Evolutionary conservation across 148 eudicot species (phyloP), one percentile per base, ranked within the genome.

Genomic region (Spergularia marina): DNA sequence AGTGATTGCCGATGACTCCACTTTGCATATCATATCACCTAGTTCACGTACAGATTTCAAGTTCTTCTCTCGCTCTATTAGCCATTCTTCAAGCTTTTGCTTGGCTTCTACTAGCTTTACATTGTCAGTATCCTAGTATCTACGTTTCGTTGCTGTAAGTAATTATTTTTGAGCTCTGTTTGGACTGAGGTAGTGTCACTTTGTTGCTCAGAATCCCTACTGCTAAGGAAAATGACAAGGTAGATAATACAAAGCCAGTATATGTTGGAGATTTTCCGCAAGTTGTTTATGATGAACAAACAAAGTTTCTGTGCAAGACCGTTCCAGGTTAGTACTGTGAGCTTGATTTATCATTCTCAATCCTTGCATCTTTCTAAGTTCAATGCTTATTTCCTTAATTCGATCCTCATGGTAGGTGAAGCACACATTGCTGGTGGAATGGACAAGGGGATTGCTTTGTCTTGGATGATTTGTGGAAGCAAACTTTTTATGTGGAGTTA

Each of bases 251-350:
- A 73, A 81, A 87, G 73, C 98, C 98, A 68, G 91, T 90, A 39
- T 92, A 84, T 85, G 92, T 94, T 80, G 93, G 90, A 83, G 97
- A 94, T 65, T 88, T 92, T 79, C 98, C 98, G 0, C 96, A 90
- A 83, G 88, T 74, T 63, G 90, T 92, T 78, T 91, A 94, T 65
- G 92, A 87, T 78, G 96, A 93, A 70, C 96, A 92, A 76, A 77
- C 79, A 63, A 76, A 57, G 51, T 73, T 79, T 65, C 60, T 85
- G 76, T 89, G 84, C 74, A 87, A 84, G 65, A 82, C 67, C 73
- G 65, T 74, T 80, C 82, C 85, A 83, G 96, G 98, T 94, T 77
- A 64, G 84, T 85, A 47, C 47, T 17, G 73, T 21, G 10, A 66
- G 13, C 25, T 6, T 67, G 41, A 8, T 44, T 56, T 75, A 44